Evolutionary conservation across 2,329 filamentous ascomycete species (phyloP).

Genomic region (Neurospora crassa): DNA sequence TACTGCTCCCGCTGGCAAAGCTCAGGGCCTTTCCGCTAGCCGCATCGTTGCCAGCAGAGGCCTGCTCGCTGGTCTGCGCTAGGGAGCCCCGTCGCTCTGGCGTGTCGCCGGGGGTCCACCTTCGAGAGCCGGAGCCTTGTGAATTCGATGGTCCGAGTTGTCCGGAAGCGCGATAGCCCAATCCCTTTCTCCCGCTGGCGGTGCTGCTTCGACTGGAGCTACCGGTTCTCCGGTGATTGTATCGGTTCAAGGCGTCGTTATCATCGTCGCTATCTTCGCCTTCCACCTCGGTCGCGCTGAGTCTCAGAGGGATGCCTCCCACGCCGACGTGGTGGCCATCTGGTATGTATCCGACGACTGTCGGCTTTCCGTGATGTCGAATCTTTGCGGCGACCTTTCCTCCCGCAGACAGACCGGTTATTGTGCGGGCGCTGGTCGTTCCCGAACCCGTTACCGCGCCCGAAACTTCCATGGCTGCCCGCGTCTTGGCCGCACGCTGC

Average conservation of each 20-base stretch:
- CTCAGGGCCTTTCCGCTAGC: slow-evolving; percentile 41
- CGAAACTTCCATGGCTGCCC: slow-evolving; percentile 75
- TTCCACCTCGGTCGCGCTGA: slow-evolving; percentile 93
- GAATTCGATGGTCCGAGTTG: slow-evolving; percentile 26
- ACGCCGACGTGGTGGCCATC: slow-evolving; percentile 65
- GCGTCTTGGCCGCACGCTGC: slow-evolving; percentile 77
- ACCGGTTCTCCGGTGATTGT: slow-evolving; percentile 60
- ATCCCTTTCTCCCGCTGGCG: slow-evolving; percentile 39
- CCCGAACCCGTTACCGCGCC: slow-evolving; percentile 43
- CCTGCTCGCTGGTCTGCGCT: slow-evolving; percentile 31
- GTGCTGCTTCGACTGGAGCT: slow-evolving; percentile 68
- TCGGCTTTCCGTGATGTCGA: slow-evolving; percentile 73
- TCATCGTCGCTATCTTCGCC: slow-evolving; percentile 77
- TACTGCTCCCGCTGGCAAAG: slow-evolving; percentile 46
- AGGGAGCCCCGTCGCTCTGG: slow-evolving; percentile 46
- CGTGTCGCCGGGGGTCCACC: slow-evolving; percentile 45
- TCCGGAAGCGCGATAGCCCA: slow-evolving; percentile 42
- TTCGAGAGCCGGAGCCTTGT: slow-evolving; percentile 26
- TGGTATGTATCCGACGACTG: slow-evolving; percentile 68
- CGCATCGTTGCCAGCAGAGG: slow-evolving; percentile 28
- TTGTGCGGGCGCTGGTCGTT: slow-evolving; percentile 38
- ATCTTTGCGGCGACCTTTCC: slow-evolving; percentile 75
- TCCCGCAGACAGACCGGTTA: slow-evolving; percentile 49
- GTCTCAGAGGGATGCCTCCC: slow-evolving; percentile 75
- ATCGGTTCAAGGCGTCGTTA: slow-evolving; percentile 38